phyloP scores from a whole-genome alignment of 1,284 basidiomycete genomes.

The Tilletiaria anomala region DNA sequence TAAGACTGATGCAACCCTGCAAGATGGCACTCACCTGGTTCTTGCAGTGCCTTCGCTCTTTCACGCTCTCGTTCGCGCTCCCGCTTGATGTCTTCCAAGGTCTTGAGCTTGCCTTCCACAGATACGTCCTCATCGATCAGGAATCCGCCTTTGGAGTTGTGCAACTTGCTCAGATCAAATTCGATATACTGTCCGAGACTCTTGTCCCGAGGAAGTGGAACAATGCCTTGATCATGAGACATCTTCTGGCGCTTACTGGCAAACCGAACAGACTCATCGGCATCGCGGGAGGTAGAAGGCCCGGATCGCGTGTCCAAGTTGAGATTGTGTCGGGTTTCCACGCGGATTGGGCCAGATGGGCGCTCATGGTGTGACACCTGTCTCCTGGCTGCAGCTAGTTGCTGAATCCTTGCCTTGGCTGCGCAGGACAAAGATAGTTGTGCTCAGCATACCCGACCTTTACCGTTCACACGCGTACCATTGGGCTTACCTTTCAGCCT shows the following conservation, averaged over 20 bases:
- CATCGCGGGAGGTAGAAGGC: not conserved
- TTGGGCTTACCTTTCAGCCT: too few species aligned
- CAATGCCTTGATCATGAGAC: slow-evolving; percentile 3
- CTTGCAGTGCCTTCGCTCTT: slow-evolving; percentile 21
- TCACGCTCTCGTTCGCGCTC: slow-evolving; percentile 31
- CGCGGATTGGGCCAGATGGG: too few species aligned
- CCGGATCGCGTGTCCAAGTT: not conserved
- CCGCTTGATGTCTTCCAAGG: slow-evolving; percentile 27
- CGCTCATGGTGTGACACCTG: too few species aligned
- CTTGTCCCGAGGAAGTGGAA: slow-evolving; percentile 25
- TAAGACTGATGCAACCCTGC: not conserved
- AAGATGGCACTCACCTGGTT: slow-evolving; percentile 7
- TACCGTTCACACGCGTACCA: too few species aligned
- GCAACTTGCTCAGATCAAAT: slow-evolving; percentile 33
- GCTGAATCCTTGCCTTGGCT: too few species aligned
- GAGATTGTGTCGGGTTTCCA: not conserved
- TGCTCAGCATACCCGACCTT: too few species aligned
- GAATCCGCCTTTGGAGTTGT: slow-evolving; percentile 37
- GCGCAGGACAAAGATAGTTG: too few species aligned
- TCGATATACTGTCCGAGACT: slow-evolving; percentile 37
- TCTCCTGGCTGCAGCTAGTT: too few species aligned
- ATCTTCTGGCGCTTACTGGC: not conserved
- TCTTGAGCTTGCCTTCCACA: slow-evolving; percentile 8
- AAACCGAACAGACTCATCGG: not conserved
- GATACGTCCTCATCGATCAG: slow-evolving; percentile 16